Base-by-base conservation (phyloP, 306 rosid species). In the Lotus japonicus region DNA sequence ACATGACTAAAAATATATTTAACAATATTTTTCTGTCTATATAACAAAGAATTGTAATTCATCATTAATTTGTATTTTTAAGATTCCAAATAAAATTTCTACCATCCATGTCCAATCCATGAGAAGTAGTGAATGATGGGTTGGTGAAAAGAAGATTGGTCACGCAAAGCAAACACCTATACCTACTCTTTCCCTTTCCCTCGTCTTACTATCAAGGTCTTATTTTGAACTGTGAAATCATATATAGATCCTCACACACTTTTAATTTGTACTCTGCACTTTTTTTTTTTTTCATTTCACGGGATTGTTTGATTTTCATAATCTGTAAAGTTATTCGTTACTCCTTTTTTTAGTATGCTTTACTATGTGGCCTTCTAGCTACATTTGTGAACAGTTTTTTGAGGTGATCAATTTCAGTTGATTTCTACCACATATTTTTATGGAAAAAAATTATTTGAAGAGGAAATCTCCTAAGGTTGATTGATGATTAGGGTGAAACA, bases 221-320 rank as follows among this genome's bases (percentile, higher is more conserved):
- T 8, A 31, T 44, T 57, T 28, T 31, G 35, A 11, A 31, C 31
- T 44, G 11, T 19, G 26, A 6, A 28, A 39, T 31, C 45, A 23
- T 38, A 38, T 38, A 1, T 7, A 38, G 12, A 26, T 31, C 56
- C 66, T 31, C 68, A 4, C 26, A 35, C 11, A 35, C 49, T 31
- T 45, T 2, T 50, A 54, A 9, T 18, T 19, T 43, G n/a, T 16
- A 28, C 67, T 45, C 59, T 58, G 41, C 35, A 48, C 36, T 48
- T 58, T n/a, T n/a, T n/a, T n/a, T n/a, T n/a, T n/a, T n/a, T n/a
- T n/a, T 7, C 52, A 9, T 46, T 12, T 59, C 76, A 58, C 67
- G 50, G 43, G 41, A 16, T 68, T n/a, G 41, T 36, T 49, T 71
- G 41, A 17, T 48, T 48, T 35, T 5, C 48, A 19, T 28, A 18